Percentiles rank a stretch among this genome's conserved stretches.
phyloP scores from a whole-genome alignment of 2,329 filamentous ascomycete species.

The Diaporthe sp. region DNA sequence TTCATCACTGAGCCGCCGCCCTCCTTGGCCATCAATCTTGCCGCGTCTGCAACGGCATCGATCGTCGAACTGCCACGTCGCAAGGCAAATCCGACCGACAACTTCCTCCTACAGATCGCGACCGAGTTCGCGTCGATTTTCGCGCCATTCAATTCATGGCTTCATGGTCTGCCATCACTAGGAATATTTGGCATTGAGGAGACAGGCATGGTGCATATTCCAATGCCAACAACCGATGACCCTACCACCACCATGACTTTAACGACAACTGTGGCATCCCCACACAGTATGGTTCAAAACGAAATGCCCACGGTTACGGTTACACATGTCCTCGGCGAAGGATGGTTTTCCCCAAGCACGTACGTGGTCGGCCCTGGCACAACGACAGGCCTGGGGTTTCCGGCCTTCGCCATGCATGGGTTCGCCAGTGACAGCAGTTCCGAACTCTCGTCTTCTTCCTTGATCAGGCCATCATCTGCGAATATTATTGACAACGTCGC shows the following conservation, averaged over 20 bases:
- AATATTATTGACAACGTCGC: slow-evolving; percentile 36
- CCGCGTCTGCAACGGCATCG: slow-evolving; percentile 35
- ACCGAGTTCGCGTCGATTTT: slow-evolving; percentile 34
- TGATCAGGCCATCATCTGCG: not conserved
- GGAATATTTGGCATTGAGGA: slow-evolving; percentile 36
- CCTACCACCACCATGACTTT: slow-evolving; percentile 2
- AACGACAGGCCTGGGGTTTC: slow-evolving; percentile 18
- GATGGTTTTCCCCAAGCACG: slow-evolving; percentile 40
- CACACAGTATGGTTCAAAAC: slow-evolving; percentile 3
- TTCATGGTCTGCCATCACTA: slow-evolving; percentile 31
- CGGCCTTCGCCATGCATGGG: slow-evolving; percentile 1
- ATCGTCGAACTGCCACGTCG: slow-evolving; percentile 34
- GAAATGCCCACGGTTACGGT: slow-evolving; percentile 38
- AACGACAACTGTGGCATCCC: slow-evolving; percentile 15
- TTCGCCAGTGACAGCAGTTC: not conserved
- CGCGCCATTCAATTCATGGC: slow-evolving; percentile 36
- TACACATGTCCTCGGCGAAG: slow-evolving; percentile 40
- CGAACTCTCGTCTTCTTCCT: not conserved
- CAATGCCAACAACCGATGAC: slow-evolving; percentile 14
- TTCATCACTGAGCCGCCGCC: slow-evolving; percentile 43
- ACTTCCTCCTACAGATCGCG: slow-evolving; percentile 40
- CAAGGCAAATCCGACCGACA: slow-evolving; percentile 40
- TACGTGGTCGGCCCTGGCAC: slow-evolving; percentile 35
- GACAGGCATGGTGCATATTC: slow-evolving; percentile 32
- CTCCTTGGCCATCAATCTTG: slow-evolving; percentile 39